Evolutionary conservation across 2,329 filamentous ascomycete genomes (phyloP).

Genomic region (Pseudomassariella vexata): DNA sequence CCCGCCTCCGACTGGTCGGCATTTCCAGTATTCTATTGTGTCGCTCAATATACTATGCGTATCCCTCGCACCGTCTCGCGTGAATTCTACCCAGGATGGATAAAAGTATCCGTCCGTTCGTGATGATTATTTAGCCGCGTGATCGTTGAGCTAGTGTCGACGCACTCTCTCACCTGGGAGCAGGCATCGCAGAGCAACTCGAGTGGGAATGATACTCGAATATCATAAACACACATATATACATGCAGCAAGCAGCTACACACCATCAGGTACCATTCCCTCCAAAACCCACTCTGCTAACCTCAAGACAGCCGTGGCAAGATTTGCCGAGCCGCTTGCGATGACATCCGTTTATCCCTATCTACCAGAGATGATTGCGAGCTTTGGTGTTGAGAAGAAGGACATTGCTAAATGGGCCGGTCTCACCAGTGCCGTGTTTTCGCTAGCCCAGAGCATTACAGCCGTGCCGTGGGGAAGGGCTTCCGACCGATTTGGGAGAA

Average conservation of each 20-base stretch:
- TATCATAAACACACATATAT: not conserved
- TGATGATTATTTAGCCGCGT: no score
- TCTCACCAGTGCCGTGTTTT: slow-evolving; percentile 66
- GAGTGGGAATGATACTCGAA: not conserved
- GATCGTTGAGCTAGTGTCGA: slow-evolving; percentile 4
- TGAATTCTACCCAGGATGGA: no score
- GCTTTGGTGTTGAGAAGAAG: slow-evolving; percentile 65
- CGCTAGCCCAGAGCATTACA: slow-evolving; percentile 64
- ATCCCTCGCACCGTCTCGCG: no score
- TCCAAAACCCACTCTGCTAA: slow-evolving; percentile 24
- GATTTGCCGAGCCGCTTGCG: slow-evolving; percentile 70
- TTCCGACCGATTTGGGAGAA: slow-evolving; percentile 75
- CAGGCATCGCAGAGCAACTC: not conserved
- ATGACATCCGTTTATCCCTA: slow-evolving; percentile 67
- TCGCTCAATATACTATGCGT: no score
- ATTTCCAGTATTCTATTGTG: no score
- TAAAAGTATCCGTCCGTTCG: no score
- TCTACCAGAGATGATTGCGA: slow-evolving; percentile 76
- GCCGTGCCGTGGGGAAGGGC: slow-evolving; percentile 71
- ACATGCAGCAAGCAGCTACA: not conserved
- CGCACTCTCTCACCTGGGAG: slow-evolving; percentile 8
- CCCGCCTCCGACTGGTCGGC: no score
- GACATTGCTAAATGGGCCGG: slow-evolving; percentile 79
- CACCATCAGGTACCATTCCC: slow-evolving; percentile 14
- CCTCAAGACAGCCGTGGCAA: slow-evolving; percentile 57